A percentile compares a stretch with the other conserved stretches of the same genome.
Evolutionary conservation across 345 rosid species (phyloP).

Genomic region (Triadica sebifera): DNA sequence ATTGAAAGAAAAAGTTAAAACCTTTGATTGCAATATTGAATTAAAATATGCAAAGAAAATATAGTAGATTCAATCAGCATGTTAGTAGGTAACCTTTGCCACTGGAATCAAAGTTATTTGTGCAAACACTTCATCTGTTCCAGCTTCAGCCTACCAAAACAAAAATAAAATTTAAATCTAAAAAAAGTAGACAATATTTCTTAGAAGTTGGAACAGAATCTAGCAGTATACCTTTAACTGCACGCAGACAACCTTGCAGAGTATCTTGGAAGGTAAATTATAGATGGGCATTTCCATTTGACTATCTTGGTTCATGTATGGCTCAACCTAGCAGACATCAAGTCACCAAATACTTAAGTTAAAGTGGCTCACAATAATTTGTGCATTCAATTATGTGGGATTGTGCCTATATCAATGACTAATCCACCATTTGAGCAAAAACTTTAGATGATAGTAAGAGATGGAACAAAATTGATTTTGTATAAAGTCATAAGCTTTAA

Average conservation of each 20-base stretch:
- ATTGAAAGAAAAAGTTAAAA: not conserved
- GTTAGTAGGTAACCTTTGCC: constrained; percentile 35
- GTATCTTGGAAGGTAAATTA: constrained; percentile 46
- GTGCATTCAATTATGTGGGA: not conserved
- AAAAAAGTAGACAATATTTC: not conserved
- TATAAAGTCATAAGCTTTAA: not conserved
- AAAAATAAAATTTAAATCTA: not conserved
- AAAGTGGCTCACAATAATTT: not conserved
- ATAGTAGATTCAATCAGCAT: constrained; percentile 1
- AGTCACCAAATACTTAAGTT: not conserved
- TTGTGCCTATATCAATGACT: no score
- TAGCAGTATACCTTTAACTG: constrained; percentile 38
- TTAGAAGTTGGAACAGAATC: not conserved
- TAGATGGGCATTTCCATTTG: constrained; percentile 43
- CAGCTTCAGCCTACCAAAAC: constrained; percentile 42
- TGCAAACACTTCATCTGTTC: constrained; percentile 59
- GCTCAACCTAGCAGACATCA: constrained; percentile 35
- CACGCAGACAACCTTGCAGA: constrained; percentile 45
- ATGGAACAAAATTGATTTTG: not conserved
- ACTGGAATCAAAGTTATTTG: constrained; percentile 45
- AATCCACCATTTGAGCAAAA: not conserved
- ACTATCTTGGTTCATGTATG: constrained; percentile 28
- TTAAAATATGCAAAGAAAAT: not conserved
- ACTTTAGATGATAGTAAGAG: not conserved
- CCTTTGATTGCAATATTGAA: not conserved